These are phyloP conservation scores for Taphrina communis DNA, from an alignment of 1,139 yeast species.

Conservation along the genomic window DNA sequence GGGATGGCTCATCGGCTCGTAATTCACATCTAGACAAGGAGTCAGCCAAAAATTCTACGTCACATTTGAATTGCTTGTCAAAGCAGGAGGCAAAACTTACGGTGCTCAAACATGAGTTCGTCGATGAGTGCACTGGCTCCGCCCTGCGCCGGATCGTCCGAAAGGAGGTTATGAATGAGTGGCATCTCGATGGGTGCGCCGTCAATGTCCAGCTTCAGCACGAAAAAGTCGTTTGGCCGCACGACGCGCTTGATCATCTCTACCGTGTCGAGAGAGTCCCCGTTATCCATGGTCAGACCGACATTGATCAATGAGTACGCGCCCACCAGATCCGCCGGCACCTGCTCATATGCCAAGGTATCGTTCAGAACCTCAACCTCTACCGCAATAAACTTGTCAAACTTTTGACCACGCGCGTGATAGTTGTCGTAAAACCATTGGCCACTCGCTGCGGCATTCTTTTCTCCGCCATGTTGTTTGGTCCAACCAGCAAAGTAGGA, in stretches of 20 bases:
- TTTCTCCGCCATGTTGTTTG: neutral
- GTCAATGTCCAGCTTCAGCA: constrained; percentile 36
- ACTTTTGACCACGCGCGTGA: constrained; percentile 29
- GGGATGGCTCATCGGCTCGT: constrained; percentile 18
- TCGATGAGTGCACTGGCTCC: constrained; percentile 26
- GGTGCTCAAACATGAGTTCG: constrained; percentile 38
- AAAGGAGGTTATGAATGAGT: constrained; percentile 16
- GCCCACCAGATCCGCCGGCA: constrained; percentile 33
- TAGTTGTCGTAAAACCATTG: constrained; percentile 31
- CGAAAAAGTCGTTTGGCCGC: constrained; percentile 31
- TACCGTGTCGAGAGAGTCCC: constrained; percentile 26
- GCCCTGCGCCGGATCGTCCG: constrained; percentile 18
- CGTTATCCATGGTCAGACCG: constrained; percentile 27
- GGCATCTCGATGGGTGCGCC: constrained; percentile 40
- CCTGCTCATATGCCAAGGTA: constrained; percentile 13
- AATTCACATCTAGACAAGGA: constrained; percentile 10
- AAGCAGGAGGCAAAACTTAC: neutral
- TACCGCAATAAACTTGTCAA: constrained; percentile 34
- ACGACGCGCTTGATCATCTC: constrained; percentile 32
- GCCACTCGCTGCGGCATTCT: constrained; percentile 25
- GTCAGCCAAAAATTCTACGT: too few relatives aligned
- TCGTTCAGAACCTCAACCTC: constrained; percentile 18
- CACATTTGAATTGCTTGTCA: too few relatives aligned
- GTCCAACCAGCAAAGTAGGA: constrained; percentile 35
- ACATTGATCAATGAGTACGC: constrained; percentile 21